Evolutionary conservation across 371 early-diverging fungal species (phyloP).

Genomic region (Apophysomyces sp.): DNA sequence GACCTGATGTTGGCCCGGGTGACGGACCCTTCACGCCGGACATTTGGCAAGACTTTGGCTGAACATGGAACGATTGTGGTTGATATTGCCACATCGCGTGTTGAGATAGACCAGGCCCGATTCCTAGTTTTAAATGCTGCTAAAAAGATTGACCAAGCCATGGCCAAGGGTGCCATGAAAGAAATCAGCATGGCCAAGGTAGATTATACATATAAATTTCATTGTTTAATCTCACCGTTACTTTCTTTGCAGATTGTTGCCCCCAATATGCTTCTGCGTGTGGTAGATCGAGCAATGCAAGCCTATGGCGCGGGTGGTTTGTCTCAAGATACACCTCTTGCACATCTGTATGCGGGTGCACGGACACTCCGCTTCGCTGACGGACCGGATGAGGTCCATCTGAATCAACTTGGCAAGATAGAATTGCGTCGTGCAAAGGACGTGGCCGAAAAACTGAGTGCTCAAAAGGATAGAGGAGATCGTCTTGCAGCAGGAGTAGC

Average conservation of each 20-base stretch:
- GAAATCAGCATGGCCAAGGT: conserved; percentile 96
- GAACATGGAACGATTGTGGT: conserved; percentile 80
- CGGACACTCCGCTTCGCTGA: conserved; percentile 93
- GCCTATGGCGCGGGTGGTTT: conserved; percentile 91
- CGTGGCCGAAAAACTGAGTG: conserved; percentile 25
- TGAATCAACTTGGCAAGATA: conserved; percentile 42
- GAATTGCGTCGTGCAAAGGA: conserved; percentile 49
- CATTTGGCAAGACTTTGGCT: conserved; percentile 83
- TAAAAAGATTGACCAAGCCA: conserved; percentile 80
- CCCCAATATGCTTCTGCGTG: conserved; percentile 72
- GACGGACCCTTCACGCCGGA: conserved; percentile 79
- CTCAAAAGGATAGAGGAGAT: conserved; percentile 34
- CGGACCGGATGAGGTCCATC: conserved; percentile 54
- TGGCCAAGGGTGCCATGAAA: conserved; percentile 86
- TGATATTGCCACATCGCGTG: conserved; percentile 83
- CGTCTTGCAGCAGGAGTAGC: conserved; percentile 10
- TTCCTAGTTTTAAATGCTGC: conserved; percentile 91
- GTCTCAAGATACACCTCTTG: conserved; percentile 83
- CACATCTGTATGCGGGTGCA: conserved; percentile 78
- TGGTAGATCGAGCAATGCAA: conserved; percentile 90
- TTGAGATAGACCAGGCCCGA: conserved; percentile 89
- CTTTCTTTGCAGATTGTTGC: conserved; percentile 50
- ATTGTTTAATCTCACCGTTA: background rate
- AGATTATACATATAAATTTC: conserved; percentile 8
- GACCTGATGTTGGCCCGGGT: conserved; percentile 83